Percentiles rank a stretch among this genome's conserved stretches.
Conservation (phyloP, 2,329 filamentous ascomycete species). For the Neurospora sp. region DNA sequence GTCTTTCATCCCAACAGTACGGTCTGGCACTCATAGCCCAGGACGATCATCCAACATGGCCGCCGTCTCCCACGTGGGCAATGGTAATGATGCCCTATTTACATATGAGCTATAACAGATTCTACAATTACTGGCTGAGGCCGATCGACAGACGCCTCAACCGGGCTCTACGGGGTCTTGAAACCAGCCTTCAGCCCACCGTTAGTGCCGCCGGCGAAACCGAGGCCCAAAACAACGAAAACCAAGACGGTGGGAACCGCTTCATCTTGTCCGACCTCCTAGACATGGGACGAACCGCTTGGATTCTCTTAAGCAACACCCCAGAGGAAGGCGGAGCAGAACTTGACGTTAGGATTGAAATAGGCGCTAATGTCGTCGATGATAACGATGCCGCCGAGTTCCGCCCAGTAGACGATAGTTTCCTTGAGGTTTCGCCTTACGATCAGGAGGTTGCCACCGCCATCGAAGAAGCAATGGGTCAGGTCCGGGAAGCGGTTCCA, state of each 20-base stretch:
- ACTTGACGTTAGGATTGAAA: conserved; percentile 16
- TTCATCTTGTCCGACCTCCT: conserved; percentile 7
- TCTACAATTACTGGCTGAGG: conserved; percentile 38
- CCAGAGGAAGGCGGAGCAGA: conserved; percentile 4
- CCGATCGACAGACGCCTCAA: conserved; percentile 40
- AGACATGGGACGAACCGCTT: conserved; percentile 7
- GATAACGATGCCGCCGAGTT: neutral
- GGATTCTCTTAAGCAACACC: conserved; percentile 5
- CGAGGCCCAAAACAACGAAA: neutral
- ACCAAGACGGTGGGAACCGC: conserved; percentile 2
- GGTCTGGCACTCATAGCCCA: conserved; percentile 35
- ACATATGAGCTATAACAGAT: conserved; percentile 30
- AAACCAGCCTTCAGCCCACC: neutral
- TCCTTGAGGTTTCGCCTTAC: neutral
- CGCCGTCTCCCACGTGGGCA: conserved; percentile 42
- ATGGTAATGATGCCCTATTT: conserved; percentile 38
- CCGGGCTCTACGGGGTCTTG: conserved; percentile 30
- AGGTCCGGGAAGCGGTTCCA: neutral
- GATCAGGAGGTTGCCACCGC: neutral
- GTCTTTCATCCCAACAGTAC: conserved; percentile 28
- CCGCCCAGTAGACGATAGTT: neutral
- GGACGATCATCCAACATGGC: conserved; percentile 40
- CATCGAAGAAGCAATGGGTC: neutral
- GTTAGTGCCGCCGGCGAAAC: neutral
- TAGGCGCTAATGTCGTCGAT: conserved; percentile 8